These are phyloP conservation scores for Protomyces inundatus DNA, from an alignment of 1,139 yeast genomes.

Conservation along the genomic window DNA sequence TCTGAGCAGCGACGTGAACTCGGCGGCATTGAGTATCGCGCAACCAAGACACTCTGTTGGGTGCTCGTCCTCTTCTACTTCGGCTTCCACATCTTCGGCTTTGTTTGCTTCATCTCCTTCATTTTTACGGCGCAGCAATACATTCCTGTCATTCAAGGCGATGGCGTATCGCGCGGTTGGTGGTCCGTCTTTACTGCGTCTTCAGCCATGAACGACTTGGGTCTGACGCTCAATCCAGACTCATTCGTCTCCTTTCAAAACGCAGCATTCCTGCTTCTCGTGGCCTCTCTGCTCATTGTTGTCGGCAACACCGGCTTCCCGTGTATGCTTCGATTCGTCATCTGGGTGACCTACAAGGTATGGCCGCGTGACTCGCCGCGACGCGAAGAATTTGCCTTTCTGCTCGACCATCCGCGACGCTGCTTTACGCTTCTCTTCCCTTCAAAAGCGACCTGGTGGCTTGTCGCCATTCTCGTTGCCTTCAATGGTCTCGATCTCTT, in stretches of 20 bases:
- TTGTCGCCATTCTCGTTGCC: conserved; percentile 62
- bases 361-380: conserved; percentile 25
- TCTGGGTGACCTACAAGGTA: conserved; percentile 23
- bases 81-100: conserved; percentile 44
- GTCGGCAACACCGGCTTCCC: conserved; percentile 31
- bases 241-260: conserved; percentile 27
- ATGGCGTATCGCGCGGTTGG: conserved; percentile 73
- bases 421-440: conserved; percentile 92
- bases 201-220: conserved; percentile 78
- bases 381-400: conserved; percentile 56
- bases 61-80: conserved; percentile 22
- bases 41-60: conserved; percentile 57
- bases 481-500: conserved; percentile 74
- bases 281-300: conserved; percentile 27
- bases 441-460: conserved; percentile 92
- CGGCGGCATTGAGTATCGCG: conserved; percentile 95
- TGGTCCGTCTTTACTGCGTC: conserved; percentile 85
- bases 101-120: conserved; percentile 63
- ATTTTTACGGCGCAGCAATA: conserved; percentile 42
- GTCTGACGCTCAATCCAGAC: conserved; percentile 38
- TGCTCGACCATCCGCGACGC: conserved; percentile 93
- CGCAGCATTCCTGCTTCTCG: conserved; percentile 25
- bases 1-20: conserved; percentile 85
- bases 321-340: conserved; percentile 27
- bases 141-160: conserved; percentile 43